Conservation (phyloP, 306 rosid species). For the Fragaria iinumae region DNA sequence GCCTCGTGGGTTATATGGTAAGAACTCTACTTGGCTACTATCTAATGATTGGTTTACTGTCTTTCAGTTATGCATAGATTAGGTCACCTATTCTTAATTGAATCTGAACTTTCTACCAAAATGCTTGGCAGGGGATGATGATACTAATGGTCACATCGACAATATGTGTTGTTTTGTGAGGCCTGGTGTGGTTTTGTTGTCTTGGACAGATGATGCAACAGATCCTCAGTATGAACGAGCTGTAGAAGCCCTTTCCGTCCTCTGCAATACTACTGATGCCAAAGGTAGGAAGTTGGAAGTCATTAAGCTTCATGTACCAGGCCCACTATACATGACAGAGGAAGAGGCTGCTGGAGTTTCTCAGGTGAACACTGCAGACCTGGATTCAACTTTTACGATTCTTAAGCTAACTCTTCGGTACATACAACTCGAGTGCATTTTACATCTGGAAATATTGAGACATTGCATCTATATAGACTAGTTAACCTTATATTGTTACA, state of each 20-base stretch:
- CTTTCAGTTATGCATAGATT: neutral
- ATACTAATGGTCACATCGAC: conserved; percentile 94
- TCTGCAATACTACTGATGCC: conserved; percentile 69
- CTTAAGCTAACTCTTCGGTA: neutral
- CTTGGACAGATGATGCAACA: conserved; percentile 78
- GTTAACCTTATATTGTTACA: neutral
- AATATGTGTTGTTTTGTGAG: conserved; percentile 87
- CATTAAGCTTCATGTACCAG: conserved; percentile 75
- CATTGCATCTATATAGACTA: neutral
- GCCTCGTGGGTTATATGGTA: conserved; percentile 89
- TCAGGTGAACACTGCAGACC: conserved; percentile 41
- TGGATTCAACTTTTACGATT: conserved; percentile 17
- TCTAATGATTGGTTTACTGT: conserved; percentile 5
- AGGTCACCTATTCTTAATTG: neutral
- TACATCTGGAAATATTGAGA: neutral
- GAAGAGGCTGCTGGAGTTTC: conserved; percentile 70
- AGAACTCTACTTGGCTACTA: conserved; percentile 16
- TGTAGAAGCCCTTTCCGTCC: conserved; percentile 61
- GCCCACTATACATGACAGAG: conserved; percentile 70
- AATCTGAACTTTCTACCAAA: conserved; percentile 16
- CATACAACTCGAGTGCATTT: neutral
- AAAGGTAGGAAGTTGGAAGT: conserved; percentile 69
- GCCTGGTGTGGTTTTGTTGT: conserved; percentile 84
- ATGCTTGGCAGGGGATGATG: conserved; percentile 79
- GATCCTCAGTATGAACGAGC: conserved; percentile 90